phyloP scores from a whole-genome alignment of 1,284 basidiomycete genomes.

The Cryptococcus depauperatus region DNA sequence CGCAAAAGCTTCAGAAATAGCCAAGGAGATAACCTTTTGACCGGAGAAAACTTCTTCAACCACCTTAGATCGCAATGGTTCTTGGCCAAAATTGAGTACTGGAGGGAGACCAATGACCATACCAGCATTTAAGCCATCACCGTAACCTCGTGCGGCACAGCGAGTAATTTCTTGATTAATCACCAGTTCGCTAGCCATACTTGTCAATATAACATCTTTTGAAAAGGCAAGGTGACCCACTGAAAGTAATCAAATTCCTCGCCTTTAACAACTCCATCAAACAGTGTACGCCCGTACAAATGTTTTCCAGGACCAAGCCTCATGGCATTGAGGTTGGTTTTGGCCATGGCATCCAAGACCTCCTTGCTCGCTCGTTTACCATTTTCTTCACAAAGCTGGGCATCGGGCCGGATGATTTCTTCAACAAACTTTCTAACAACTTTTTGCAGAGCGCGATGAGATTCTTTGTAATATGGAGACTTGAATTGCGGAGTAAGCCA shows the following conservation, averaged over 20 bases:
- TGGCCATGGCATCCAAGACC: conserved; percentile 45
- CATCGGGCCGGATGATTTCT: conserved; percentile 49
- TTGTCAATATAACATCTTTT: neutral
- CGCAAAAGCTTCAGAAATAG: conserved; percentile 83
- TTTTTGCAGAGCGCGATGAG: conserved; percentile 45
- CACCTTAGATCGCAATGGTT: conserved; percentile 51
- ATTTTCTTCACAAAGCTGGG: conserved; percentile 61
- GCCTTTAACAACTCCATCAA: conserved; percentile 72
- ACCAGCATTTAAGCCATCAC: conserved; percentile 66
- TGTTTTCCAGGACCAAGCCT: conserved; percentile 72
- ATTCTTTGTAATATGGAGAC: conserved; percentile 74
- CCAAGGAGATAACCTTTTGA: conserved; percentile 57
- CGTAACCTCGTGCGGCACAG: conserved; percentile 70
- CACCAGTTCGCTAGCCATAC: conserved; percentile 52
- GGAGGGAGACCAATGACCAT: conserved; percentile 67
- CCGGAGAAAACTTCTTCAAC: conserved; percentile 69
- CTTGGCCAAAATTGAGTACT: conserved; percentile 53
- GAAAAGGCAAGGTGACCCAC: conserved; percentile 12
- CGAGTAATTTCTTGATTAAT: conserved; percentile 78
- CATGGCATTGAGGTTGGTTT: conserved; percentile 74
- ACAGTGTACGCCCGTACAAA: conserved; percentile 68
- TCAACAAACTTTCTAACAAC: conserved; percentile 53
- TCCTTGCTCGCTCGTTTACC: conserved; percentile 55
- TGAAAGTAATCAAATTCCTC: conserved; percentile 76
- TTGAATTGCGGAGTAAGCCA: conserved; percentile 73